Conservation (phyloP, 2,329 filamentous ascomycete species). For the Ophiostoma quercus region DNA sequence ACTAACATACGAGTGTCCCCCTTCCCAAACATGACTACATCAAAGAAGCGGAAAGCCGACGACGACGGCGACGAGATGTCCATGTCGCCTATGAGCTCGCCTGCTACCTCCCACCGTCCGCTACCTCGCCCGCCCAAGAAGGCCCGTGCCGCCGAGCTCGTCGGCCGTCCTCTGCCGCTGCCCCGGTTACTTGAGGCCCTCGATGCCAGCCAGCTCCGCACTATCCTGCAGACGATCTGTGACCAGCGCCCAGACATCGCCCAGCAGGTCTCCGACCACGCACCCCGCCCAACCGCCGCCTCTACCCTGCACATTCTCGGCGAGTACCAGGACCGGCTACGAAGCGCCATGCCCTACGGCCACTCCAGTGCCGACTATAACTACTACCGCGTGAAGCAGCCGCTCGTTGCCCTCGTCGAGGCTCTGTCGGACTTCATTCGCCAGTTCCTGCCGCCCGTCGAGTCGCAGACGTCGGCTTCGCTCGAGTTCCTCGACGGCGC, state of each 20-base stretch:
- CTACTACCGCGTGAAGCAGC: slow-evolving; percentile 85
- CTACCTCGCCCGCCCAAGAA: slow-evolving; percentile 64
- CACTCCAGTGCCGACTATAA: slow-evolving; percentile 84
- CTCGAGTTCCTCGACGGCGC: slow-evolving; percentile 84
- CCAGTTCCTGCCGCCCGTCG: slow-evolving; percentile 88
- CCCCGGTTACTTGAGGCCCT: slow-evolving; percentile 88
- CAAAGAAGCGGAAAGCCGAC: slow-evolving; percentile 82
- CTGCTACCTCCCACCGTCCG: slow-evolving; percentile 64
- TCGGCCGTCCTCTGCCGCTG: slow-evolving; percentile 51
- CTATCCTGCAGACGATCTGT: slow-evolving; percentile 84
- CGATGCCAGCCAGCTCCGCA: slow-evolving; percentile 75
- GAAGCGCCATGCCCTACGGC: slow-evolving; percentile 77
- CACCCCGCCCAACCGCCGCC: slow-evolving; percentile 78
- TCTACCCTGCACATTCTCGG: slow-evolving; percentile 74
- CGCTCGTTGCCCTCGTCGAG: slow-evolving; percentile 74
- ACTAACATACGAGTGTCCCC: slow-evolving; percentile 40
- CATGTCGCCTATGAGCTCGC: slow-evolving; percentile 78
- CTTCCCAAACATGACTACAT: slow-evolving; percentile 47
- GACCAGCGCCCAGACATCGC: slow-evolving; percentile 81
- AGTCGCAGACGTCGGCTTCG: slow-evolving; percentile 75
- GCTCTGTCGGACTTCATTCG: slow-evolving; percentile 91
- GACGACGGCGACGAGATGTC: slow-evolving; percentile 86
- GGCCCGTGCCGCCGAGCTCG: slow-evolving; percentile 58
- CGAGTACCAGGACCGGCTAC: slow-evolving; percentile 74
- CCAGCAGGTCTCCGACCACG: slow-evolving; percentile 74